Evolutionary conservation across 108 stramenopile species (phyloP), one percentile per base, ranked within the genome.

Genomic region (Cyclotella atomus): DNA sequence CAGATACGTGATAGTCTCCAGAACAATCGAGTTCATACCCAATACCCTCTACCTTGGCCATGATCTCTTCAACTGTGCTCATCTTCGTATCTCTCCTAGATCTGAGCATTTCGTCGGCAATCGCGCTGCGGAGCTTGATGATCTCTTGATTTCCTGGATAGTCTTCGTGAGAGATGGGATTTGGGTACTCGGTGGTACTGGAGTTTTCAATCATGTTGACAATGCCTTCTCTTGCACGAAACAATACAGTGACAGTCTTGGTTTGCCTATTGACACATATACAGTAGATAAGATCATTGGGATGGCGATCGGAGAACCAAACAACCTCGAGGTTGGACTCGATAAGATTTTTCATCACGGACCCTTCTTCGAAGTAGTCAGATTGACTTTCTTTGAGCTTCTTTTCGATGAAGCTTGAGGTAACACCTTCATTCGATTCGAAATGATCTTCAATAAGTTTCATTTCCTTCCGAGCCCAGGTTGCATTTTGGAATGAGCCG

Each of bases 131-230:
- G 3, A 68, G 53, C 0, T 56, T 68, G 38, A 68, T 57, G 36
- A 15, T 38, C 23, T 68, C 68, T 3, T 35, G 56, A 30, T 56
- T 68, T 23, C 68, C 68, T 25, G 44, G 44, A 28, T 56, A 57
- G 54, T 68, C 68, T 56, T 68, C 68, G 32, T 70, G 68, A 10
- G 29, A 19, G 61, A 71, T 71, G 15, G 70, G 61, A 32, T 71
- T 71, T 0, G 60, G 30, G 30, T 62, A 71, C 2, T 16, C 62
- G 10, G 60, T 55, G 34, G 54, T 62, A 29, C 2, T 17, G 44
- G 61, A 62, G 35, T 71, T 35, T 1, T 28, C 8, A 29, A 34
- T 36, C 43, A 68, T 15, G 54, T 68, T 53, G 24, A 68, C 36
- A 38, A 68, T 15, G 25, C 68, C 27, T 24, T 68, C 68, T 36